Conservation (phyloP, 2,329 filamentous ascomycete genomes). For the Tolypocladium capitatum region DNA sequence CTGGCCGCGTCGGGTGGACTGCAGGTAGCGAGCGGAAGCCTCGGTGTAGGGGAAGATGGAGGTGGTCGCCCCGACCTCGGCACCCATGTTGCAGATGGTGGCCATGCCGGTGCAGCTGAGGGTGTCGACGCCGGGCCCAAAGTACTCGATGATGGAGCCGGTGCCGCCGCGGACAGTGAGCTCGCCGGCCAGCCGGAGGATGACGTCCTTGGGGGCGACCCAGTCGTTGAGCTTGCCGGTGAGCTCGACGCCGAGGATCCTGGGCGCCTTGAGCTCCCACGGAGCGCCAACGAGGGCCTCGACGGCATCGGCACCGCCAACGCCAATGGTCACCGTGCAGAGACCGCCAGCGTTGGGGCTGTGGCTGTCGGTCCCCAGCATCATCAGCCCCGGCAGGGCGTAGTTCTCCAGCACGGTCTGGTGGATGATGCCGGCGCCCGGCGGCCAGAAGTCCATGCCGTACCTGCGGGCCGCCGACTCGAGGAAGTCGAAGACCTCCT, state of each 20-base stretch:
- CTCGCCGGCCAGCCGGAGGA: slow-evolving; percentile 75
- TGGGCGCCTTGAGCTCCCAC: slow-evolving; percentile 94
- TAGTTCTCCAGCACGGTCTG: slow-evolving; percentile 98
- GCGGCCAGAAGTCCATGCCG: slow-evolving; percentile 92
- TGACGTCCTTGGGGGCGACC: slow-evolving; percentile 92
- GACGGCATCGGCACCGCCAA: slow-evolving; percentile 92
- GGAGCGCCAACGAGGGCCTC: slow-evolving; percentile 92
- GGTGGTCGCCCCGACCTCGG: slow-evolving; percentile 88
- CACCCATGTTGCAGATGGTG: slow-evolving; percentile 81
- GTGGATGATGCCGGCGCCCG: slow-evolving; percentile 89
- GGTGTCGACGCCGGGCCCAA: slow-evolving; percentile 77
- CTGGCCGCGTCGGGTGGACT: slow-evolving; percentile 55
- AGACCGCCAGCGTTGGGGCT: slow-evolving; percentile 95
- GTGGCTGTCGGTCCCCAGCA: slow-evolving; percentile 95
- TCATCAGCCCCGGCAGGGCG: slow-evolving; percentile 92
- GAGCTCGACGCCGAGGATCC: slow-evolving; percentile 73
- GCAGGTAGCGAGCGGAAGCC: slow-evolving; percentile 72
- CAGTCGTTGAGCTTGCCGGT: slow-evolving; percentile 77
- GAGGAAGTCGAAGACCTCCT: slow-evolving; percentile 94
- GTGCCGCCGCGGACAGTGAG: slow-evolving; percentile 90
- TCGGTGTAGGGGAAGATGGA: slow-evolving; percentile 88
- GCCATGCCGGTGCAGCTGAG: slow-evolving; percentile 90
- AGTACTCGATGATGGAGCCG: slow-evolving; percentile 89
- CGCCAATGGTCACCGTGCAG: slow-evolving; percentile 88
- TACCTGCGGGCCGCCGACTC: slow-evolving; percentile 86